Conservation (phyloP, 495 filamentous ascomycete genomes). For the Penicillium antarcticum region DNA sequence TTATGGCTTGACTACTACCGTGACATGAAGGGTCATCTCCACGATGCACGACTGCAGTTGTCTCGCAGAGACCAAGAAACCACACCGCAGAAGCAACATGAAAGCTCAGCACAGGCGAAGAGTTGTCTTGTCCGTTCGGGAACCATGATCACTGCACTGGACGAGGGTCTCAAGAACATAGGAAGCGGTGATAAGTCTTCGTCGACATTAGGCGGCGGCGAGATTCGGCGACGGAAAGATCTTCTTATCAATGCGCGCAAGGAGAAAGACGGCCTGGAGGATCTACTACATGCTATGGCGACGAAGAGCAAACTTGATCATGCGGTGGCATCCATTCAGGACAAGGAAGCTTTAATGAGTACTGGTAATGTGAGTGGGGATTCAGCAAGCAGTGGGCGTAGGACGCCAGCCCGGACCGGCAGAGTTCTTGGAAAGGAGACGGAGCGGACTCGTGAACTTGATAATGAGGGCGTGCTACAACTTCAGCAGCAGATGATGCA, state of each 20-base stretch:
- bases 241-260: slow-evolving; percentile 71
- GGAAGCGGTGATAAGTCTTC: slow-evolving; percentile 10
- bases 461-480: slow-evolving; percentile 85
- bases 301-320: slow-evolving; percentile 49
- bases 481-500: slow-evolving; percentile 79
- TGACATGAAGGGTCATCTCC: slow-evolving; percentile 77
- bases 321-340: slow-evolving; percentile 47
- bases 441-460: slow-evolving; percentile 79
- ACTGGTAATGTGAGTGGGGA: slow-evolving; percentile 6
- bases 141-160: slow-evolving; percentile 62
- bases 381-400: slow-evolving; percentile 11
- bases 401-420: slow-evolving; percentile 41
- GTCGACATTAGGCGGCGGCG: slow-evolving; percentile 71
- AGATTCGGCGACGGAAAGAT: slow-evolving; percentile 77
- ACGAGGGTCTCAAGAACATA: slow-evolving; percentile 63
- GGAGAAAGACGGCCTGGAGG: slow-evolving; percentile 84
- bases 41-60: slow-evolving; percentile 74
- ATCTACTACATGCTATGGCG: slow-evolving; percentile 70
- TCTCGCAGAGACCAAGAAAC: slow-evolving; percentile 72
- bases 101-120: slow-evolving; percentile 80
- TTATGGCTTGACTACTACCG: slow-evolving; percentile 85
- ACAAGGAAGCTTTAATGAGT: slow-evolving; percentile 53
- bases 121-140: slow-evolving; percentile 72
- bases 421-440: slow-evolving; percentile 87
- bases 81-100: slow-evolving; percentile 64